Percentiles rank a stretch among this genome's conserved stretches.
Evolutionary conservation across 768 basidiomycete genomes (phyloP).

Genomic region (Rickenella mellea): DNA sequence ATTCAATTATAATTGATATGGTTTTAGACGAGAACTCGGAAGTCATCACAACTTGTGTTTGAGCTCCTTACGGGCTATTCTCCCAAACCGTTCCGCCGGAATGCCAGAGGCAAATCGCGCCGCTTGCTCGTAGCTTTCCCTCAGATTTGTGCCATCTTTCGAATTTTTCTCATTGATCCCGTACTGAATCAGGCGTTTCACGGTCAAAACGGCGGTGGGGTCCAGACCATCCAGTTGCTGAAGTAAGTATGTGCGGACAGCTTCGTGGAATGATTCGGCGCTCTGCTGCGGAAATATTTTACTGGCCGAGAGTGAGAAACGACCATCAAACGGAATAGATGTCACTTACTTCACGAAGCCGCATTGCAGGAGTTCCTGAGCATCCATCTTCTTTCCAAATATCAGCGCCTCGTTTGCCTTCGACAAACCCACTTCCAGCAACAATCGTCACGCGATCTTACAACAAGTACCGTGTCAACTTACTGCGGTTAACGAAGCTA

Average conservation of each 20-base stretch:
- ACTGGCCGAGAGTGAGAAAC: slow-evolving; percentile 24
- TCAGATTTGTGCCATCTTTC: slow-evolving; percentile 53
- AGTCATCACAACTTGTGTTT: slow-evolving; percentile 54
- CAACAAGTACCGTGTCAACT: slow-evolving; percentile 9
- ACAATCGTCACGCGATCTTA: neutral
- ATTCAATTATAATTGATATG: no score
- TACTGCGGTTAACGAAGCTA: slow-evolving; percentile 57
- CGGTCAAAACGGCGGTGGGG: slow-evolving; percentile 38
- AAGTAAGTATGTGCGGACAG: slow-evolving; percentile 39
- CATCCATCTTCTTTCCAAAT: slow-evolving; percentile 57
- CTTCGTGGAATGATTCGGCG: slow-evolving; percentile 41
- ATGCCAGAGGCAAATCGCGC: slow-evolving; percentile 53
- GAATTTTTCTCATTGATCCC: slow-evolving; percentile 54
- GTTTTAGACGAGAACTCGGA: no score
- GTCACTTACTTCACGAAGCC: slow-evolving; percentile 55
- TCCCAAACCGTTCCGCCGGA: slow-evolving; percentile 42
- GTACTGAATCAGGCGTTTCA: slow-evolving; percentile 44
- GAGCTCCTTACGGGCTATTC: slow-evolving; percentile 54
- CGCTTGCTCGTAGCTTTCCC: slow-evolving; percentile 67
- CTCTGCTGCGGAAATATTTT: slow-evolving; percentile 50
- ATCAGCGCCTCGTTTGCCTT: slow-evolving; percentile 66
- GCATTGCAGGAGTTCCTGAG: slow-evolving; percentile 45
- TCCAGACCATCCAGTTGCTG: slow-evolving; percentile 53
- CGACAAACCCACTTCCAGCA: slow-evolving; percentile 47
- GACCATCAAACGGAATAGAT: neutral